phyloP scores from a whole-genome alignment of 2,329 filamentous ascomycete species.

The Beauveria rudraprayagi region DNA sequence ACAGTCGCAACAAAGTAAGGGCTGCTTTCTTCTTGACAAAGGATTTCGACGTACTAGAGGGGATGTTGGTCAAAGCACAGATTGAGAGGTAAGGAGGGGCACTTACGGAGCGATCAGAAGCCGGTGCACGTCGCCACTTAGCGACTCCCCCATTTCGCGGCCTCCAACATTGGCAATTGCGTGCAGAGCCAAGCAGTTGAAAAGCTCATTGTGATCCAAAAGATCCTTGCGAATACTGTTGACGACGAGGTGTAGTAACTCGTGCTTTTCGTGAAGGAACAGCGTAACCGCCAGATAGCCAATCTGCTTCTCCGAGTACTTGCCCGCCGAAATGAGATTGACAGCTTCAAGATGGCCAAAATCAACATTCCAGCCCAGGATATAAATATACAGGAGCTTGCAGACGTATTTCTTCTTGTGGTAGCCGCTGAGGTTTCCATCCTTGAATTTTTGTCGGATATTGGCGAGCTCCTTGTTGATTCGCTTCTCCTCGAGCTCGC shows the following conservation, averaged over 20 bases:
- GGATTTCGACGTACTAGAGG: slow-evolving; percentile 62
- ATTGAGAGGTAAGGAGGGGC: background rate
- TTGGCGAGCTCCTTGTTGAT: slow-evolving; percentile 99
- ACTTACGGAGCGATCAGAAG: slow-evolving; percentile 88
- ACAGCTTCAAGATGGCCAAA: slow-evolving; percentile 98
- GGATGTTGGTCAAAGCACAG: background rate
- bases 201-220: slow-evolving; percentile 89
- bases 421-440: slow-evolving; percentile 87
- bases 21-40: slow-evolving; percentile 99
- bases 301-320: slow-evolving; percentile 99
- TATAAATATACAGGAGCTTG: slow-evolving; percentile 99
- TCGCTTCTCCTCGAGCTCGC: slow-evolving; percentile 95
- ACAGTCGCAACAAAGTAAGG: slow-evolving; percentile 82
- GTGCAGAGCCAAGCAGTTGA: slow-evolving; percentile 93
- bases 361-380: slow-evolving; percentile 97
- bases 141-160: slow-evolving; percentile 91
- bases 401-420: slow-evolving; percentile 99
- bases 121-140: slow-evolving; percentile 86
- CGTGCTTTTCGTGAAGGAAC: slow-evolving; percentile 94
- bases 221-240: slow-evolving; percentile 98
- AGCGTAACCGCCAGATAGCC: slow-evolving; percentile 95
- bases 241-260: slow-evolving; percentile 89
- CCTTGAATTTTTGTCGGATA: slow-evolving; percentile 97
- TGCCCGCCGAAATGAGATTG: slow-evolving; percentile 90
- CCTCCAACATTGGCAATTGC: slow-evolving; percentile 97